Evolutionary conservation across 805 yeast species (phyloP).

Genomic region (Yarrowia deformans): DNA sequence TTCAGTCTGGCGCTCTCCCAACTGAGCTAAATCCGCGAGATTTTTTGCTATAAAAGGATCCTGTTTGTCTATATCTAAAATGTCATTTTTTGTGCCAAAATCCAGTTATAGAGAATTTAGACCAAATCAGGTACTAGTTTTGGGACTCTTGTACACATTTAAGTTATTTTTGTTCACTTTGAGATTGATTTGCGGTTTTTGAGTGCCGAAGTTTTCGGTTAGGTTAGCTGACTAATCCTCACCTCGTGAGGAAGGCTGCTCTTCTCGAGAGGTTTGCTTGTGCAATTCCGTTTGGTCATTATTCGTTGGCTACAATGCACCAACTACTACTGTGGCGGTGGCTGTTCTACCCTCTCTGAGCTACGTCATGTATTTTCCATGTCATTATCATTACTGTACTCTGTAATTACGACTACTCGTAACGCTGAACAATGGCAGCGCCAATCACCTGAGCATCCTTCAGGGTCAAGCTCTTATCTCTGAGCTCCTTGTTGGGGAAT

Average conservation of each 20-base stretch:
- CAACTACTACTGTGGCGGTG: no score
- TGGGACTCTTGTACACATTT: no score
- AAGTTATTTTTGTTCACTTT: no score
- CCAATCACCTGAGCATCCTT: constrained; percentile 78
- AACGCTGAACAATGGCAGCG: constrained; percentile 90
- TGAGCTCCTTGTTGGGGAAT: constrained; percentile 80
- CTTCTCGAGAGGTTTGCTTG: no score
- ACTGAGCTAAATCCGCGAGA: constrained; percentile 49
- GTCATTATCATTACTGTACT: constrained; percentile 34
- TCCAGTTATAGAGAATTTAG: not conserved
- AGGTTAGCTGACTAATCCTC: no score
- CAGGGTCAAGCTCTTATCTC: constrained; percentile 63
- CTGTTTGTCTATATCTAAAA: not conserved
- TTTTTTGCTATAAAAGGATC: not conserved
- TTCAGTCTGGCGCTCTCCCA: constrained; percentile 55
- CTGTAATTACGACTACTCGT: constrained; percentile 56
- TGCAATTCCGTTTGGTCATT: no score
- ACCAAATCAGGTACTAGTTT: no score
- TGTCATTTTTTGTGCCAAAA: not conserved
- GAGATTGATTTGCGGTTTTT: no score
- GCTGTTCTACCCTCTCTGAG: no score
- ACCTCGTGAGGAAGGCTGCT: no score
- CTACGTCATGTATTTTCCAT: not conserved
- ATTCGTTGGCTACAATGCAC: no score
- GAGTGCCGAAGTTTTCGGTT: no score